Evolutionary conservation across 345 rosid genomes (phyloP), one percentile per base, ranked within the genome.

Genomic region (Angophora floribunda): DNA sequence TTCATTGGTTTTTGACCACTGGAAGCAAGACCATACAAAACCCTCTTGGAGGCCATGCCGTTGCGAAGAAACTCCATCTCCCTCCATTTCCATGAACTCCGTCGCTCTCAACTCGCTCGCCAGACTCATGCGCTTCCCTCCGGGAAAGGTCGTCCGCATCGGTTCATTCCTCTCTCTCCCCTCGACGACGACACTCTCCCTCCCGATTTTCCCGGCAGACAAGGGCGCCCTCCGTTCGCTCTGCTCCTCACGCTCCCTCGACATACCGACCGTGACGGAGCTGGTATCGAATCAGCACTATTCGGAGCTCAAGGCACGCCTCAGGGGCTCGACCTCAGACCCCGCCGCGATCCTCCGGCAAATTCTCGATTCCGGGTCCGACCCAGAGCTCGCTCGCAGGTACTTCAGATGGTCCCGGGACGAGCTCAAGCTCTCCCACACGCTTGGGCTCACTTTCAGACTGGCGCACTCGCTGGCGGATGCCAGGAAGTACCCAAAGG

Each of bases 281-380:
- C 93, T 94, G 79, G 89, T 96, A 87, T 92, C 92, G 70, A 95
- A 91, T 87, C 98, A 94, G 87, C 96, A 92, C 89, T 95, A 95
- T 96, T 92, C 95, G 41, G 89, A 93, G 84, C 94, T 95, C 82
- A 93, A 88, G 89, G 28, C 87, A 61, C 93, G 88, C 61, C 87
- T 93, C 85, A 86, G 87, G 61, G 92, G 79, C 90, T 67, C 90
- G 50, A 19, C 26, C 14, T 85, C 57, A 13, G 89, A 89, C 88
- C 93, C 94, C 86, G 88, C 57, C 78, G 28, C 91, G 21, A 67
- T 93, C 30, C 92, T 95, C 61, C 93, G 86, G n/a, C 93, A 89
- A 87, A 86, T 96, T 55, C 90, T 96, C 84, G 55, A 85, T 90
- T 95, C 95, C 13, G 92, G 92, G 55, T 92, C 92, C 57, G 94